Conservation (phyloP, 768 basidiomycete genomes). For the Cyclocybe cylindracea region DNA sequence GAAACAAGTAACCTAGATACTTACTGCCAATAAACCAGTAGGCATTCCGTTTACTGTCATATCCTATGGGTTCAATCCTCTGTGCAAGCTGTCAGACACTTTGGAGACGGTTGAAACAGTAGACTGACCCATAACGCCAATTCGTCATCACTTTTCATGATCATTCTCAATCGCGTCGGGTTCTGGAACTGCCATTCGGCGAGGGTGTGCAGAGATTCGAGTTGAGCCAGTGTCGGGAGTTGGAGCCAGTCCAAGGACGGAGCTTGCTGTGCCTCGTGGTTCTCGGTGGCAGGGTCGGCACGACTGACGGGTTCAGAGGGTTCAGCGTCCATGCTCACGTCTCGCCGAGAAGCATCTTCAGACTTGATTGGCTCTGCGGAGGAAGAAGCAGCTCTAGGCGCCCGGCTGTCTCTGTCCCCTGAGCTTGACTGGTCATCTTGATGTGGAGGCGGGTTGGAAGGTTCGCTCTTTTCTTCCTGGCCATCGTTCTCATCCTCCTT, state of each 20-base stretch:
- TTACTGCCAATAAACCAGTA: conserved; percentile 86
- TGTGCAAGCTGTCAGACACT: conserved; percentile 25
- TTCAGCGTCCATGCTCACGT: too few relatives aligned
- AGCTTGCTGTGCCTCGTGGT: conserved; percentile 27
- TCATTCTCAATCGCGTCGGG: conserved; percentile 60
- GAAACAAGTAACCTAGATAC: conserved; percentile 18
- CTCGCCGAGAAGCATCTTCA: not conserved
- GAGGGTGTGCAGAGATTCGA: conserved; percentile 72
- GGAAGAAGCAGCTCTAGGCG: not conserved
- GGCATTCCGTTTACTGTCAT: conserved; percentile 74
- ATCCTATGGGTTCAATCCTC: conserved; percentile 87
- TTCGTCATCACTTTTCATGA: conserved; percentile 83
- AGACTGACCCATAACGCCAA: conserved; percentile 70
- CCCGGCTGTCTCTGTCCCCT: not conserved
- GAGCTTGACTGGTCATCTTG: not conserved
- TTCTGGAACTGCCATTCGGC: conserved; percentile 90
- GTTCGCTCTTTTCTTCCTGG: conserved; percentile 2
- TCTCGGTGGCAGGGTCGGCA: conserved; percentile 5
- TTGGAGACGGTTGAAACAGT: conserved; percentile 4
- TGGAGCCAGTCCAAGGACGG: conserved; percentile 65
- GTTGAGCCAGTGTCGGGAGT: conserved; percentile 68
- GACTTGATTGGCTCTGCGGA: not conserved
- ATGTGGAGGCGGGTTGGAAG: not conserved
- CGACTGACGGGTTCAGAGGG: too few relatives aligned
- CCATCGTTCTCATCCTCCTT: conserved; percentile 7